These are phyloP conservation scores for Exidia glandulosa DNA, from an alignment of 768 basidiomycete species.

Conservation along the genomic window DNA sequence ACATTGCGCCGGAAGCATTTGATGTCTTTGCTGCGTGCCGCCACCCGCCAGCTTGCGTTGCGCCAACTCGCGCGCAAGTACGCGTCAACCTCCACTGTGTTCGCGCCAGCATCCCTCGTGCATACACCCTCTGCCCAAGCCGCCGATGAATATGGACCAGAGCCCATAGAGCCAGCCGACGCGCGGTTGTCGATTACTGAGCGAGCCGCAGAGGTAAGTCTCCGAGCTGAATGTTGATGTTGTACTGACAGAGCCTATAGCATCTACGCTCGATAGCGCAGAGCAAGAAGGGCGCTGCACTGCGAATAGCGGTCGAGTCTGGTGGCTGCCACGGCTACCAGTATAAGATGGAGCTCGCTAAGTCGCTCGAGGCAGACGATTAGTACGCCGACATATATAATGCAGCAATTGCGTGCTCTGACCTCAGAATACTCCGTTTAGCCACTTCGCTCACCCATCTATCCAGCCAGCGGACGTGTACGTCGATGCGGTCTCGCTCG, in stretches of 20 bases:
- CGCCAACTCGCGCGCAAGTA: background rate
- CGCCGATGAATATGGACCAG: conserved; percentile 29
- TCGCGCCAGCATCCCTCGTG: background rate
- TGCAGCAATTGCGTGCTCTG: background rate
- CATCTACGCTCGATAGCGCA: conserved; percentile 64
- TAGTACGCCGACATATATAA: conserved; percentile 49
- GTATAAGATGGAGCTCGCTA: conserved; percentile 81
- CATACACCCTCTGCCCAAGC: background rate
- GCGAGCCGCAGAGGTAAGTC: conserved; percentile 60
- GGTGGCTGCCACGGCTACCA: conserved; percentile 98
- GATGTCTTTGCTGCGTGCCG: background rate
- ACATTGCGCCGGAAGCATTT: no score
- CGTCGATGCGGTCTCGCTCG: conserved; percentile 77
- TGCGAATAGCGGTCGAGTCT: conserved; percentile 79
- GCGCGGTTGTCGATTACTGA: conserved; percentile 54
- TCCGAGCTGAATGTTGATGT: background rate
- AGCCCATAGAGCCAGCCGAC: conserved; percentile 41
- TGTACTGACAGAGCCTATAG: conserved; percentile 27
- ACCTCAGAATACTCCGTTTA: conserved; percentile 14
- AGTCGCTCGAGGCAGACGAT: conserved; percentile 54
- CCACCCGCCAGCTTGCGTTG: background rate
- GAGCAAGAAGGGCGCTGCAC: conserved; percentile 53
- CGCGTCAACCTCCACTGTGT: background rate
- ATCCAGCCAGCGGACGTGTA: conserved; percentile 66
- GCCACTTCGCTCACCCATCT: conserved; percentile 61